Percentiles rank a stretch among this genome's conserved stretches.
Conservation (phyloP, 192 early-diverging fungal species). For the Fimicolochytrium jonesii region DNA sequence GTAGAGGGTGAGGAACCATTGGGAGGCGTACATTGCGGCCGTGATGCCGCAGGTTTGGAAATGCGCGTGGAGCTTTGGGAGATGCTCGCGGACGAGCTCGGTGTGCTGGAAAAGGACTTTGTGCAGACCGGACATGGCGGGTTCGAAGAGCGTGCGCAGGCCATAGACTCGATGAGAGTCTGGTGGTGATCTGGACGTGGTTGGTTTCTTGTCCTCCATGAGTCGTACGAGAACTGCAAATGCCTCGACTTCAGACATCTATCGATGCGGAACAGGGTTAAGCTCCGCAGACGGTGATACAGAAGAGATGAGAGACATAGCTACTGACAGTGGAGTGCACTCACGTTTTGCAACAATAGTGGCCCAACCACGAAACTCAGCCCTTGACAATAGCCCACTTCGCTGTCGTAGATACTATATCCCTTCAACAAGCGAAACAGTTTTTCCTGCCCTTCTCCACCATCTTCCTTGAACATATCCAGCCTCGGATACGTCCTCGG, state of each 20-base stretch:
- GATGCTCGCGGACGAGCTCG: constrained; percentile 67
- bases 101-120: constrained; percentile 82
- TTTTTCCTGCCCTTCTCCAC: constrained; percentile 78
- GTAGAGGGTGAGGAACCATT: constrained; percentile 98
- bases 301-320: neutral
- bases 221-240: constrained; percentile 85
- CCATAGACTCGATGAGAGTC: constrained; percentile 46
- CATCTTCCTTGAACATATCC: constrained; percentile 74
- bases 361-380: constrained; percentile 85
- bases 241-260: constrained; percentile 90
- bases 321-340: constrained; percentile 16
- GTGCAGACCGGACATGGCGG: constrained; percentile 81
- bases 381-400: constrained; percentile 96
- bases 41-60: constrained; percentile 74
- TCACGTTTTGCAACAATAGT: constrained; percentile 73
- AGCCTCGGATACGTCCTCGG: constrained; percentile 82
- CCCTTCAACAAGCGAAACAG: constrained; percentile 85
- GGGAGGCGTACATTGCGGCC: constrained; percentile 86
- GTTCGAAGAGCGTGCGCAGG: constrained; percentile 82
- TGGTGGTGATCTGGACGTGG: constrained; percentile 12
- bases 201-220: constrained; percentile 56
- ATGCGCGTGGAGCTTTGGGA: constrained; percentile 77
- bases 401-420: constrained; percentile 81
- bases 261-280: neutral
- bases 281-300: too few species aligned